Evolutionary conservation across 805 yeast species (phyloP), one percentile per base, ranked within the genome.

Genomic region (Pichia gijzeniarum): DNA sequence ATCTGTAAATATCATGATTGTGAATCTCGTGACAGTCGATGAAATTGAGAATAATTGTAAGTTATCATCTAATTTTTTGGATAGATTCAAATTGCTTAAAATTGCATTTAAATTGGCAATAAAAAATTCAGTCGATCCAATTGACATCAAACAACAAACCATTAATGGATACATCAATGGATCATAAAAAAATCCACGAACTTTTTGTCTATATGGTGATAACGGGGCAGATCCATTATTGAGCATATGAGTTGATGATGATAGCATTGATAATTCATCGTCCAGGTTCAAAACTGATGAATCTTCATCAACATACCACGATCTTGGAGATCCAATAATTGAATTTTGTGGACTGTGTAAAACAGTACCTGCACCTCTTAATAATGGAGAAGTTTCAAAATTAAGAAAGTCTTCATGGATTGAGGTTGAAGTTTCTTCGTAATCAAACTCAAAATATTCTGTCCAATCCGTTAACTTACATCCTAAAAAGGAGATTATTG

Each of bases 121-220:
- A 62, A 81, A 89, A 73, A 89, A 83, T 56, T 90, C 98, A 41
- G 87, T 71, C 1, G 95, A 89, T 0, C 97, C 96, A 35, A 87
- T 66, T 21, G 83, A 77, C 40, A 85, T 65, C 27, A 88, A 66
- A 48, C 88, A 75, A 13, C 88, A 76, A 5, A 74, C 48, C 32
- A 85, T 68, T 19, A 88, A 65, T 2, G 84, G 58, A 72, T 88
- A 85, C 43, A 88, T 76, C 2, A 82, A 72, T 10, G 73, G 72
- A 55, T 84, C 88, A 27, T 58, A 60, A 35, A 80, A 61, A 50
- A 59, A 59, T 4, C n/a, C 18, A 10, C 33, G 35, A 13, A 55
- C 46, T 41, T 52, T 57, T 18, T 28, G 40, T 4, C 40, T 43
- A 32, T 56, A 58, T 7, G 43, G 35, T 7, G 47, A 35, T 19